Conservation (phyloP, 257 asterid genomes). For the Solanum acaule region DNA sequence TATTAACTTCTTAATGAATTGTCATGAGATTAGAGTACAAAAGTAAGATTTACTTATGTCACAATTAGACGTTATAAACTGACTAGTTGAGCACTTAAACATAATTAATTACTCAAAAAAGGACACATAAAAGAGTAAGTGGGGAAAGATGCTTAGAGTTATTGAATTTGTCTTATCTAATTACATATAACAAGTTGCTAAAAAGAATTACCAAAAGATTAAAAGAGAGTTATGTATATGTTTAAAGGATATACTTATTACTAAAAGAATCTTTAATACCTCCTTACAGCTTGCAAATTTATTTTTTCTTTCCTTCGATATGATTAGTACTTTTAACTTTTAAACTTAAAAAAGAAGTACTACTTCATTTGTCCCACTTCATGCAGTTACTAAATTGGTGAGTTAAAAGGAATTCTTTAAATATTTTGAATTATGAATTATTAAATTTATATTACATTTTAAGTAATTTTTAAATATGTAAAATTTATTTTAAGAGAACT, state of each 20-base stretch:
- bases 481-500: too few relatives aligned
- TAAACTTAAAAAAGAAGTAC: neutral
- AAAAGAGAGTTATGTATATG: neutral
- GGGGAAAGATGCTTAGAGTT: neutral
- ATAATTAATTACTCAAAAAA: neutral
- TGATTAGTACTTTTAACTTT: neutral
- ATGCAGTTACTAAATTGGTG: neutral
- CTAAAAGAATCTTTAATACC: neutral
- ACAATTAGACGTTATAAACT: neutral
- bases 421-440: neutral
- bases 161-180: neutral
- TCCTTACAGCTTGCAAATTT: neutral
- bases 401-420: neutral
- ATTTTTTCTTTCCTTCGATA: neutral
- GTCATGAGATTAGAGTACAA: neutral
- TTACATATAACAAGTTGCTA: neutral
- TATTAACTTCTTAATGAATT: neutral
- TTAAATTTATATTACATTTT: neutral
- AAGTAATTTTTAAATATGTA: neutral
- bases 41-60: slow-evolving; percentile 1
- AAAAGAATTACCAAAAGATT: neutral
- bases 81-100: neutral
- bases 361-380: neutral
- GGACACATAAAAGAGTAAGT: neutral
- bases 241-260: neutral